phyloP scores from a whole-genome alignment of 1,139 yeast genomes.

The Kurtzmaniella quercitrusa region DNA sequence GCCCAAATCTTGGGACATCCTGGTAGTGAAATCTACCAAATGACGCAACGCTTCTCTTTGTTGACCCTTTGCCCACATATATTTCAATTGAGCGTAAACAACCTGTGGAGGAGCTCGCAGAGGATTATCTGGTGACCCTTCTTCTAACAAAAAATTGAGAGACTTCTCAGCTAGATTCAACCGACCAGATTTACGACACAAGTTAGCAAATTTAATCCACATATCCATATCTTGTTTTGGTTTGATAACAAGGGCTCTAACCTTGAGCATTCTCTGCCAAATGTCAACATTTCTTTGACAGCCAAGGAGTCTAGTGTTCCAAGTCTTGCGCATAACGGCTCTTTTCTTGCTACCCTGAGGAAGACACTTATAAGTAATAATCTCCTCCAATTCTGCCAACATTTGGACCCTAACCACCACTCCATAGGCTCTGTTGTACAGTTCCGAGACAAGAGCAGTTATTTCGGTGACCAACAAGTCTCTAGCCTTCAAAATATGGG shows the following conservation, averaged over 20 bases:
- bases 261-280: slow-evolving; percentile 95
- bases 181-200: slow-evolving; percentile 92
- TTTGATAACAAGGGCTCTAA: slow-evolving; percentile 85
- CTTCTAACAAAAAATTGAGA: slow-evolving; percentile 68
- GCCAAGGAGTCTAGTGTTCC: slow-evolving; percentile 90
- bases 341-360: slow-evolving; percentile 82
- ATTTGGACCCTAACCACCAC: slow-evolving; percentile 96
- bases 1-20: slow-evolving; percentile 86
- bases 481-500: slow-evolving; percentile 78
- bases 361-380: slow-evolving; percentile 78
- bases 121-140: slow-evolving; percentile 54
- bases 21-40: slow-evolving; percentile 82
- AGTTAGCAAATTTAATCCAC: slow-evolving; percentile 97
- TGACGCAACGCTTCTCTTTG: slow-evolving; percentile 83
- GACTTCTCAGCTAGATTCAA: slow-evolving; percentile 91
- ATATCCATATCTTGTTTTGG: slow-evolving; percentile 97
- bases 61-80: slow-evolving; percentile 95
- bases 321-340: slow-evolving; percentile 77
- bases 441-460: slow-evolving; percentile 91
- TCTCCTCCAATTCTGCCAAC: slow-evolving; percentile 95
- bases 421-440: slow-evolving; percentile 94
- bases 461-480: slow-evolving; percentile 89
- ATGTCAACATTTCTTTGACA: slow-evolving; percentile 96
- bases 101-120: slow-evolving; percentile 92
- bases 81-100: slow-evolving; percentile 92